These are phyloP conservation scores for Carex myosuroides DNA, from an alignment of 176 grass and related monocot genomes.

Conservation along the genomic window DNA sequence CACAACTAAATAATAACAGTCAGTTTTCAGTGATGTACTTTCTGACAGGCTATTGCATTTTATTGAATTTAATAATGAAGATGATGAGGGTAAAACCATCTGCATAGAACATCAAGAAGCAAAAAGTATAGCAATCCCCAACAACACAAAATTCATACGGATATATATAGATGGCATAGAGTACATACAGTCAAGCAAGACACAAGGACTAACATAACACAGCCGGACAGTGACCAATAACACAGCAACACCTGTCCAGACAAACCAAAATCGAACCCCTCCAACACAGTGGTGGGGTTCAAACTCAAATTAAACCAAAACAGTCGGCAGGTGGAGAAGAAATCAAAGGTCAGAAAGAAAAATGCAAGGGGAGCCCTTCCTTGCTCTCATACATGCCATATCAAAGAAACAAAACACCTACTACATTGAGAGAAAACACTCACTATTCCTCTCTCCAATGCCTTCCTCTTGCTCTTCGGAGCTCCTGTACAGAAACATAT, in stretches of 20 bases:
- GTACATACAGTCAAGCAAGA: conserved; percentile 32
- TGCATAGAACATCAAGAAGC: not conserved
- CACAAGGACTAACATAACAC: conserved; percentile 27
- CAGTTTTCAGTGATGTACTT: not conserved
- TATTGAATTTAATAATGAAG: not conserved
- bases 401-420: conserved; percentile 24
- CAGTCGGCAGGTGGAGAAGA: conserved; percentile 20
- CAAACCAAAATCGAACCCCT: conserved; percentile 48
- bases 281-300: conserved; percentile 30
- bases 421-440: conserved; percentile 2
- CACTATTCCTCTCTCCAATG: conserved; percentile 11
- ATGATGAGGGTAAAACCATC: not conserved
- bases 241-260: conserved; percentile 20
- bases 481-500: conserved; percentile 76
- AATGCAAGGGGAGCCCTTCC: conserved; percentile 41
- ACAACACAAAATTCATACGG: conserved; percentile 36
- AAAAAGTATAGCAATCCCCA: not conserved
- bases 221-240: conserved; percentile 9
- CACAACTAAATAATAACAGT: not conserved
- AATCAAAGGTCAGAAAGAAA: conserved; percentile 42
- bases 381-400: conserved; percentile 22
- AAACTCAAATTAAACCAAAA: conserved; percentile 32
- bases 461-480: conserved; percentile 39
- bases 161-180: conserved; percentile 27
- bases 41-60: not conserved